Base-by-base conservation (phyloP, 345 rosid genomes). In the Erodium maritimum region DNA sequence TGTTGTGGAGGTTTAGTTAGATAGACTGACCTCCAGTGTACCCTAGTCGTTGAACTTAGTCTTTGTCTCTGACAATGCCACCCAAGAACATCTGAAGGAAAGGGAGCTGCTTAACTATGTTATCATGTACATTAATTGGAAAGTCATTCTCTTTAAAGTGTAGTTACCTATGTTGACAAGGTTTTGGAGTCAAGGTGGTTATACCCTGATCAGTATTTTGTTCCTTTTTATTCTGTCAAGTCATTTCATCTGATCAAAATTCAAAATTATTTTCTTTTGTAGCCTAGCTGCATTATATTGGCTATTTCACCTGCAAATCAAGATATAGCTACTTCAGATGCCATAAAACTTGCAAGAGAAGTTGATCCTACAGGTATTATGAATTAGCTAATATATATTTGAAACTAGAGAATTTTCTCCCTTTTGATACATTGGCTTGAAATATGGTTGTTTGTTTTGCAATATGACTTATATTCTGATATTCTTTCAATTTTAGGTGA, bases 311-410 rank as follows among this genome's bases (percentile, higher is more conserved):
- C 99, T 53, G 99, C 99, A 12, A 93, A 93, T 84, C 99, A 93
- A 83, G 99, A 93, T 71, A 93, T 93, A 80, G 99, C 99, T 56
- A 93, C 99, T 53, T 90, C 99, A 52, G 99, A 93, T 67, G 99
- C 99, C 55, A 93, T 93, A 67, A 93, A 93, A 75, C 95, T 93
- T 33, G 99, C 99, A 54, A 85, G 95, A 79, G 99, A 93, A 83
- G 99, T 93, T 61, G 99, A 93, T 82, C 97, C 99, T 61, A 54
- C 97, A 70, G 99, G 99, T 93, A 72, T 50, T 50, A 50, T 14
- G 51, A 25, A 50, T 59, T 50, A 53, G 56, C 56, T 51, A 62
- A 19, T n/a, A n/a, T 63, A 62, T 67, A 53, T 55, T 45, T 52
- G 64, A 19, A 42, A 42, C 48, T 42, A 42, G 48, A 42, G 1